Base-by-base conservation (phyloP, 768 basidiomycete genomes). In the Suillus spraguei region DNA sequence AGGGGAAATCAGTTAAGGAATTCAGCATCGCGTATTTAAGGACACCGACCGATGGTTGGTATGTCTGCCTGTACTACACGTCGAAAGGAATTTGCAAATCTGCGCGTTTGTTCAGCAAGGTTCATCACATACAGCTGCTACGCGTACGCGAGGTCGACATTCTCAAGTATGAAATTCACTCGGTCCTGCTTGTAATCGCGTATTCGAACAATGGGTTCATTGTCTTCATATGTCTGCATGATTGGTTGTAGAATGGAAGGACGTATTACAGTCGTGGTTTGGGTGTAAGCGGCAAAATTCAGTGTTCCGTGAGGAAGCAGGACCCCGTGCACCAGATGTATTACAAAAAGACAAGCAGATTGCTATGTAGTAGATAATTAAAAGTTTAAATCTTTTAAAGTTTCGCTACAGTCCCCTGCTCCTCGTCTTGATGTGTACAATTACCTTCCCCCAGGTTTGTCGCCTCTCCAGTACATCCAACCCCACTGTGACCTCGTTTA, bases 11-110 rank as follows among this genome's bases (percentile, higher is more conserved):
- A 66, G 44, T 20, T 62, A 49, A 70, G 68, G 41, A 41, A 46
- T 7, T 14, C 39, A 20, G 11, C 35, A 52, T 53, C n/a, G 53
- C 9, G 50, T 46, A 55, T 13, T 16, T 59, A 44, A 44, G 36
- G 17, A 7, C 32, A 41, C 81, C 92, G 73, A 95, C 96, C 95
- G 66, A 99, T 85, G 63, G 97, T 99, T 20, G 96, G 93, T 66
- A 99, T 88, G 76, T 99, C 95, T 35, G 97, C 97, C 78, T 98
- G 96, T 81, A 98, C 90, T 44, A 94, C 91, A 69, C 97, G 84
- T 69, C 97, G 86, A 46, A 99, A 72, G 7, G 96, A 96, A 77
- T 99, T 99, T 60, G 97, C 97, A 69, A 97, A 91, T 53, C 95
- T 95, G 67, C 41, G 41, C 50, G 63, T 49, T 32, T 64, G 64